Evolutionary conservation across 257 asterid species (phyloP).

Genomic region (Coffea canephora): DNA sequence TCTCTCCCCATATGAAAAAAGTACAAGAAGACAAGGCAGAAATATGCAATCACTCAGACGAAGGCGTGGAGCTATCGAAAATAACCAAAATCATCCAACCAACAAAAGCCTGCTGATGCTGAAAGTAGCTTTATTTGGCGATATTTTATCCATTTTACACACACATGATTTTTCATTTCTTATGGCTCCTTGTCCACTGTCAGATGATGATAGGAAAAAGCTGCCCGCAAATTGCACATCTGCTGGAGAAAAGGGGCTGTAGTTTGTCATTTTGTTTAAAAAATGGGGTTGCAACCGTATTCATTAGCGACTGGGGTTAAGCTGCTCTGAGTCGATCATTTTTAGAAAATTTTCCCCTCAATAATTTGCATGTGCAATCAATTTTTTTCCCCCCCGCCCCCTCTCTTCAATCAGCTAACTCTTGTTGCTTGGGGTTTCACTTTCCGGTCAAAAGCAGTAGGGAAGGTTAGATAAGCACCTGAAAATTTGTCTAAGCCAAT

Average conservation of each 20-base stretch:
- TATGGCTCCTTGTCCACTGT: background rate
- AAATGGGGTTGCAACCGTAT: background rate
- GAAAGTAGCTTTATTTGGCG: conserved; percentile 13
- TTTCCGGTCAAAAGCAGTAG: background rate
- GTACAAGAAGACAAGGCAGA: conserved; percentile 23
- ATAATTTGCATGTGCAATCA: background rate
- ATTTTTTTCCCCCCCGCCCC: background rate
- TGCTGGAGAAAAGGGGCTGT: background rate
- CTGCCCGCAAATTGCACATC: conserved; percentile 15
- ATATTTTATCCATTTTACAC: conserved; percentile 27
- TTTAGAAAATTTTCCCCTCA: background rate
- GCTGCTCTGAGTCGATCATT: background rate
- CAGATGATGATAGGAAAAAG: conserved; percentile 10
- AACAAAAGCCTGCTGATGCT: conserved; percentile 33
- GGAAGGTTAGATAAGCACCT: background rate
- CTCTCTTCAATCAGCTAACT: background rate
- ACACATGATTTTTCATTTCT: background rate
- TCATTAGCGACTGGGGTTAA: background rate
- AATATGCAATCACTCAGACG: conserved; percentile 23
- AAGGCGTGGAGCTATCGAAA: conserved; percentile 26
- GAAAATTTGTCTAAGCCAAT: background rate
- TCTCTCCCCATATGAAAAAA: background rate
- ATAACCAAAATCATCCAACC: conserved; percentile 26
- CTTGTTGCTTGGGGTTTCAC: background rate
- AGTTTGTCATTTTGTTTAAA: conserved; percentile 14